Conservation (phyloP, 108 stramenopile genomes). For the Seminavis robusta region DNA sequence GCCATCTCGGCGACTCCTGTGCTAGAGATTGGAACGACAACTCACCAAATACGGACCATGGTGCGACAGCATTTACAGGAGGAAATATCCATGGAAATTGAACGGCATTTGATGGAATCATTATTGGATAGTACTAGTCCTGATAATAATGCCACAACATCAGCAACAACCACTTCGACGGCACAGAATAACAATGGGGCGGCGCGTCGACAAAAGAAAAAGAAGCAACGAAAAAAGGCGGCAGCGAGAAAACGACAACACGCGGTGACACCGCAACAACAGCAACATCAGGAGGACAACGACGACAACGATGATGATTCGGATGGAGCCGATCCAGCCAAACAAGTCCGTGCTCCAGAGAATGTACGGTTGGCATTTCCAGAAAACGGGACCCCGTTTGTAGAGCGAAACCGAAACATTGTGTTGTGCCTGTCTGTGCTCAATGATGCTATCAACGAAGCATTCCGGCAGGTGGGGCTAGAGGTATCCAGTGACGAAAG, state of each 20-base stretch:
- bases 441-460: slow-evolving; percentile 44
- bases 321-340: background rate
- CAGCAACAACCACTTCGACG: background rate
- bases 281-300: background rate
- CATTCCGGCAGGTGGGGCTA: slow-evolving; percentile 52
- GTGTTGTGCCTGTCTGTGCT: slow-evolving; percentile 43
- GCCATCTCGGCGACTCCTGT: background rate
- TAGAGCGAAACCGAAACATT: slow-evolving; percentile 42
- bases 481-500: no score
- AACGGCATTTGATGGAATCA: slow-evolving; percentile 27
- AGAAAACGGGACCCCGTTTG: slow-evolving; percentile 16
- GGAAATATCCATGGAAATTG: slow-evolving; percentile 30
- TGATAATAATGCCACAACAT: background rate
- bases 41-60: slow-evolving; percentile 4
- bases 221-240: slow-evolving; percentile 20
- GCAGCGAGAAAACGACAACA: slow-evolving; percentile 1
- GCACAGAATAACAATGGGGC: background rate
- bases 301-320: background rate
- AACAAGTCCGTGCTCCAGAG: background rate
- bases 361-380: slow-evolving; percentile 15
- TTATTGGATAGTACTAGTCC: slow-evolving; percentile 4
- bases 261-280: no score
- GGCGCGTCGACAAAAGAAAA: slow-evolving; percentile 13
- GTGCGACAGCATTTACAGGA: slow-evolving; percentile 13
- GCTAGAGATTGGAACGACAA: slow-evolving; percentile 11